phyloP scores from a whole-genome alignment of 202 grass and related monocot genomes.

The Panicum hallii region DNA sequence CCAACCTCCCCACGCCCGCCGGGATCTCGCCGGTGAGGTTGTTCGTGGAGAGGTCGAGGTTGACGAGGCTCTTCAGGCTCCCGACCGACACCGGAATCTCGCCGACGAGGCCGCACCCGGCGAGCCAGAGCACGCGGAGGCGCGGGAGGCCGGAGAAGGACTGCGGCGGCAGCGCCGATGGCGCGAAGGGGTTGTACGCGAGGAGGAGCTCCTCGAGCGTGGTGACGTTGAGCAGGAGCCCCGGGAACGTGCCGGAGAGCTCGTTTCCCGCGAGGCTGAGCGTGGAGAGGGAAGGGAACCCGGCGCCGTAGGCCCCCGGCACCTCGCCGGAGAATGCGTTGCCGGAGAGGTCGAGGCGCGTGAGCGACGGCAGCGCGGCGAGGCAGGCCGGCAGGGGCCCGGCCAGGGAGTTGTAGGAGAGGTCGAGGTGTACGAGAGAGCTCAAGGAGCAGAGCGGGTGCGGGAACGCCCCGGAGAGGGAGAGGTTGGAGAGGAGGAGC shows the following conservation, averaged over 20 bases:
- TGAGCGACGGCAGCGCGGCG: conserved; percentile 41
- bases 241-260: conserved; percentile 59
- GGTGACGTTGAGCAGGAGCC: conserved; percentile 51
- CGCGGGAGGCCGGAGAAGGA: neutral
- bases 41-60: conserved; percentile 73
- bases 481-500: conserved; percentile 59
- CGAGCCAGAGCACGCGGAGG: conserved; percentile 57
- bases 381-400: conserved; percentile 51
- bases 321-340: conserved; percentile 61
- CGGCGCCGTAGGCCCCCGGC: conserved; percentile 41
- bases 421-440: conserved; percentile 50
- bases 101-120: conserved; percentile 59
- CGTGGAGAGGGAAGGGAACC: conserved; percentile 48
- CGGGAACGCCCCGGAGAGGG: conserved; percentile 55
- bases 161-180: conserved; percentile 35
- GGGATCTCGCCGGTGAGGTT: conserved; percentile 67
- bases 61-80: conserved; percentile 42
- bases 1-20: neutral
- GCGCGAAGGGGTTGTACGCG: conserved; percentile 72
- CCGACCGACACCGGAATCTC: conserved; percentile 52
- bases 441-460: conserved; percentile 35
- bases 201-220: conserved; percentile 65
- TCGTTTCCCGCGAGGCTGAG: conserved; percentile 59
- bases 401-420: conserved; percentile 61
- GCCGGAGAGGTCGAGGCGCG: conserved; percentile 53